Conservation (phyloP, 2,329 filamentous ascomycete genomes). For the Reticulascus tulasneorum region DNA sequence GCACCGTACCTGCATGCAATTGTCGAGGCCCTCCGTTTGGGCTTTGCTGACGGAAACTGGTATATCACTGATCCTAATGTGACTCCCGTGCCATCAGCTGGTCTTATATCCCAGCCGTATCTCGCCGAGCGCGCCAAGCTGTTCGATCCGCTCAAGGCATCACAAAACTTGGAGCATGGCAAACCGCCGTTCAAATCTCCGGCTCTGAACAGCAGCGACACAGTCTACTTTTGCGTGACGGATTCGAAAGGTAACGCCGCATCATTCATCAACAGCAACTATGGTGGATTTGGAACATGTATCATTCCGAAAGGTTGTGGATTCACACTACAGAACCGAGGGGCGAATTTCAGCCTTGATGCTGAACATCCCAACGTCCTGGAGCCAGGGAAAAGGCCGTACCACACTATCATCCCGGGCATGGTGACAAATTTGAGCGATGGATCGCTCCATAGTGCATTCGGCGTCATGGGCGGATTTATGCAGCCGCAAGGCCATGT, state of each 20-base stretch:
- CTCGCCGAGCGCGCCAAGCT: slow-evolving; percentile 64
- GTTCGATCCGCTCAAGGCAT: slow-evolving; percentile 56
- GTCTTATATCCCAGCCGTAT: slow-evolving; percentile 69
- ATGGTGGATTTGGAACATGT: slow-evolving; percentile 78
- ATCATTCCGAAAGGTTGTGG: slow-evolving; percentile 85
- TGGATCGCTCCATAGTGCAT: slow-evolving; percentile 74
- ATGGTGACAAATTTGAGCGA: slow-evolving; percentile 77
- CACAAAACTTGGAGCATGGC: slow-evolving; percentile 62
- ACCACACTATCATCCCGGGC: slow-evolving; percentile 96
- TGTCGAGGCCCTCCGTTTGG: slow-evolving; percentile 82
- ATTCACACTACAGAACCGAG: slow-evolving; percentile 92
- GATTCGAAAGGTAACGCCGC: slow-evolving; percentile 84
- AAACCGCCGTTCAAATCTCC: slow-evolving; percentile 53
- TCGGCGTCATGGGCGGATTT: slow-evolving; percentile 96
- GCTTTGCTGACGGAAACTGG: slow-evolving; percentile 87
- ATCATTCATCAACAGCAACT: slow-evolving; percentile 96
- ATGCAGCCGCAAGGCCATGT: slow-evolving; percentile 98
- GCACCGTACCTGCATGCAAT: slow-evolving; percentile 78
- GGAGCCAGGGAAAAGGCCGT: slow-evolving; percentile 80
- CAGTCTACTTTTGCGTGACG: slow-evolving; percentile 87
- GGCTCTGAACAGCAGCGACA: slow-evolving; percentile 82
- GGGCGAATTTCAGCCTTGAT: slow-evolving; percentile 75
- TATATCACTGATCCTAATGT: slow-evolving; percentile 82
- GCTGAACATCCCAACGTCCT: slow-evolving; percentile 73
- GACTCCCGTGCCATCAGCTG: slow-evolving; percentile 62